A percentile compares a stretch with the other conserved stretches of the same genome.
Conservation (phyloP, 257 asterid species). For the Nicotiana benthamiana region DNA sequence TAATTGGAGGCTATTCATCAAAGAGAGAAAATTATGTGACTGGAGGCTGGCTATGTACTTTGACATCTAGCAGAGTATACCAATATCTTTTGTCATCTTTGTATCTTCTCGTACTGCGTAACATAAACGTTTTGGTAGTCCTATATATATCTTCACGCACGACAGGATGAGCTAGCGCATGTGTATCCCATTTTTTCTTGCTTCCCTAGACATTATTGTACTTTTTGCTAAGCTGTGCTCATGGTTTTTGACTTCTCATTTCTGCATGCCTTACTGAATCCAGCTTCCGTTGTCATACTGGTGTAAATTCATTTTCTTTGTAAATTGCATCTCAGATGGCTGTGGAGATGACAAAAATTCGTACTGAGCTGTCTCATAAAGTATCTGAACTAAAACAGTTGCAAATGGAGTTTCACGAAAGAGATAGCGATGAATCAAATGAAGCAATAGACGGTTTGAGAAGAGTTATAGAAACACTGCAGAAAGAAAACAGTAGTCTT, state of each 20-base stretch:
- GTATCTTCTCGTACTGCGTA: neutral
- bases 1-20: neutral
- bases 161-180: neutral
- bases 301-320: neutral
- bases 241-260: neutral
- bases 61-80: neutral
- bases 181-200: neutral
- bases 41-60: neutral
- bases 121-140: neutral
- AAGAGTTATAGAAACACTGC: slow-evolving; percentile 39
- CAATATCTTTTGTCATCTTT: neutral
- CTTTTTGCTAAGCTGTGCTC: neutral
- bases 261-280: slow-evolving; percentile 3
- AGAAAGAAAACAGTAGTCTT: slow-evolving; percentile 57
- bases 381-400: slow-evolving; percentile 50
- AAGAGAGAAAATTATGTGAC: neutral
- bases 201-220: neutral
- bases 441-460: slow-evolving; percentile 45
- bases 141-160: neutral
- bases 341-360: slow-evolving; percentile 44
- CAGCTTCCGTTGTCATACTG: neutral
- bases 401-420: slow-evolving; percentile 52
- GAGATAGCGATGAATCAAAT: slow-evolving; percentile 35
- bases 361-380: slow-evolving; percentile 56
- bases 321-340: slow-evolving; percentile 38